Percentiles rank a stretch among this genome's conserved stretches.
Evolutionary conservation across 805 yeast species (phyloP).

Genomic region (Metschnikowia vanudenii): DNA sequence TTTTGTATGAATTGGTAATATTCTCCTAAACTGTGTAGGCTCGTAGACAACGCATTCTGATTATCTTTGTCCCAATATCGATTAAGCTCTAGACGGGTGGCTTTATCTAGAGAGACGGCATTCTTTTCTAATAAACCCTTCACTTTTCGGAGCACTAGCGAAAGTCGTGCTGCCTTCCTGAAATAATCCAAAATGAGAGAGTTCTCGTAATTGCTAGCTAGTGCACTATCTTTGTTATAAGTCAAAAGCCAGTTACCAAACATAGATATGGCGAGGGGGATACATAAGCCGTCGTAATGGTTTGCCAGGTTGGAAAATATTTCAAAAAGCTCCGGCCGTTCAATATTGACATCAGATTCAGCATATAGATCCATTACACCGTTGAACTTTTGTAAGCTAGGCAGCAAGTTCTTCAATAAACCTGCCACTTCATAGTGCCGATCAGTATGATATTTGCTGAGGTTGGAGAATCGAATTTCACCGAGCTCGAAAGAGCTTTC

Average conservation of each 20-base stretch:
- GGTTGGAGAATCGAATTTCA: conserved; percentile 19
- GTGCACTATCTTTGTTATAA: conserved; percentile 17
- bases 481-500: conserved; percentile 22
- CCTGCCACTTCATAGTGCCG: conserved; percentile 2
- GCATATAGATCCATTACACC: conserved; percentile 21
- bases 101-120: not conserved
- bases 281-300: conserved; percentile 16
- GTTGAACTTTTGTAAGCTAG: conserved; percentile 13
- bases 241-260: conserved; percentile 27
- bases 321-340: conserved; percentile 20
- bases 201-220: conserved; percentile 22
- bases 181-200: conserved; percentile 22
- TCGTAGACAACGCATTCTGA: conserved; percentile 18
- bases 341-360: conserved; percentile 14
- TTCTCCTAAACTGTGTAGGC: conserved; percentile 22
- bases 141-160: conserved; percentile 19
- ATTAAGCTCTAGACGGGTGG: conserved; percentile 5
- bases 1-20: conserved; percentile 21
- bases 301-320: conserved; percentile 19
- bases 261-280: conserved; percentile 27
- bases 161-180: conserved; percentile 22
- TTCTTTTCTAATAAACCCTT: conserved; percentile 11
- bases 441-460: conserved; percentile 13
- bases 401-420: conserved; percentile 11
- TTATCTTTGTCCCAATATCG: conserved; percentile 21